phyloP scores from a whole-genome alignment of 225 moss, liverwort and hornwort genomes.

The Polytrichum formosum region DNA sequence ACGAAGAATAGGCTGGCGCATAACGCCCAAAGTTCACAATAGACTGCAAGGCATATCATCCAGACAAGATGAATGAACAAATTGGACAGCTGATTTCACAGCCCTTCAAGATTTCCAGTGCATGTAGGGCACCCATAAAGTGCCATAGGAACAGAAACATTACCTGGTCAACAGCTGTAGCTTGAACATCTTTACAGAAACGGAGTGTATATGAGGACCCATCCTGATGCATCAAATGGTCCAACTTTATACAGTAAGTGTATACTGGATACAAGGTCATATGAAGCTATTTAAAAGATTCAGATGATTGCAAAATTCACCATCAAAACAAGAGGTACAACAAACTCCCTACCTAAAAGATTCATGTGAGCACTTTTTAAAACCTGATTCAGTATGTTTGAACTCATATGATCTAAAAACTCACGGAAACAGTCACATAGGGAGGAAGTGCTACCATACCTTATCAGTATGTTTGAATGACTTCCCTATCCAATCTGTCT shows the following conservation, averaged over 20 bases:
- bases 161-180: slow-evolving; percentile 43
- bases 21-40: slow-evolving; percentile 40
- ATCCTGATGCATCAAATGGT: slow-evolving; percentile 34
- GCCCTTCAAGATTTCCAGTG: not conserved
- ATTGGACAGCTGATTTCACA: too few relatives aligned
- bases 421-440: not conserved
- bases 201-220: slow-evolving; percentile 47
- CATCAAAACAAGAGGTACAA: not conserved
- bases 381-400: too few relatives aligned
- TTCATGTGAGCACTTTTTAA: too few relatives aligned
- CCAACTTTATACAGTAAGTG: not conserved
- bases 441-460: slow-evolving; percentile 19
- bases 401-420: too few relatives aligned
- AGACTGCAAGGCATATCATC: slow-evolving; percentile 29
- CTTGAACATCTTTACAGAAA: slow-evolving; percentile 86
- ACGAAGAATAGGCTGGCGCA: slow-evolving; percentile 33
- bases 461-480: slow-evolving; percentile 8
- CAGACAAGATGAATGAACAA: too few relatives aligned
- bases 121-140: slow-evolving; percentile 4
- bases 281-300: too few relatives aligned
- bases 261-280: too few relatives aligned
- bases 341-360: too few relatives aligned
- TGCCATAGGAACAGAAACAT: not conserved
- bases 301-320: too few relatives aligned
- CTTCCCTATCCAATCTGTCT: slow-evolving; percentile 52